A percentile compares a stretch with the other conserved stretches of the same genome.
These are phyloP conservation scores for Usnea hakonensis DNA, from an alignment of 495 filamentous ascomycete genomes.

Conservation along the genomic window DNA sequence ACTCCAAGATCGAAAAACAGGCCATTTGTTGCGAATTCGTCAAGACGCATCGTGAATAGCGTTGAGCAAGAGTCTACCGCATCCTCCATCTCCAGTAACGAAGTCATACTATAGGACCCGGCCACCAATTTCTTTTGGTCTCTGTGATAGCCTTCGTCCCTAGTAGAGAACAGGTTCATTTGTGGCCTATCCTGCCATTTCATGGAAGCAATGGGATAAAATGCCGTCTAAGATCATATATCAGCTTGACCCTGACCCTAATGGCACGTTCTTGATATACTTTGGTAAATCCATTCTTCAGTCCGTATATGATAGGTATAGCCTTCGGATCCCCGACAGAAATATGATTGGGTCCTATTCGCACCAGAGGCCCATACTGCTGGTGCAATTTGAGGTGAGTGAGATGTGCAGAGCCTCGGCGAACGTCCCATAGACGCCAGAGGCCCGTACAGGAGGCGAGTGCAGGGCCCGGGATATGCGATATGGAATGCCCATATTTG, in stretches of 20 bases:
- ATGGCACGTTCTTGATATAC: too few relatives aligned
- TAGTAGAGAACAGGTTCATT: too few relatives aligned
- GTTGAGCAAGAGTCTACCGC: conserved; percentile 11
- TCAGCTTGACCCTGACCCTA: too few relatives aligned
- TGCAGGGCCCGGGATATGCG: too few relatives aligned
- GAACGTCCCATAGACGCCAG: conserved; percentile 50
- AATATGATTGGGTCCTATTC: conserved; percentile 59
- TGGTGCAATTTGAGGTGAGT: conserved; percentile 52
- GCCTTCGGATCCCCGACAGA: conserved; percentile 61
- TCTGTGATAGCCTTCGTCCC: conserved; percentile 59
- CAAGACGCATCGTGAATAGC: conserved; percentile 62
- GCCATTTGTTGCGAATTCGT: conserved; percentile 65
- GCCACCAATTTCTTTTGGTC: conserved; percentile 71
- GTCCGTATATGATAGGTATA: conserved; percentile 24
- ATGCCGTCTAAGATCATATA: too few relatives aligned
- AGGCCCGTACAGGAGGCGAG: conserved; percentile 58
- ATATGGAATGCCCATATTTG: too few relatives aligned
- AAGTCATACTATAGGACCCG: not conserved
- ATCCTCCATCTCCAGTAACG: not conserved
- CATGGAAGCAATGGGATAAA: too few relatives aligned
- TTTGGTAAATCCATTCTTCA: too few relatives aligned
- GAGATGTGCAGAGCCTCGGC: not conserved
- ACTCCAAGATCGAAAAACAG: conserved; percentile 54
- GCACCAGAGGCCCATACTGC: conserved; percentile 65
- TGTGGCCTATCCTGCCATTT: too few relatives aligned